Evolutionary conservation across 208 protist genomes (phyloP), one percentile per base, ranked within the genome.

Genomic region (Crithidia fasciculata): DNA sequence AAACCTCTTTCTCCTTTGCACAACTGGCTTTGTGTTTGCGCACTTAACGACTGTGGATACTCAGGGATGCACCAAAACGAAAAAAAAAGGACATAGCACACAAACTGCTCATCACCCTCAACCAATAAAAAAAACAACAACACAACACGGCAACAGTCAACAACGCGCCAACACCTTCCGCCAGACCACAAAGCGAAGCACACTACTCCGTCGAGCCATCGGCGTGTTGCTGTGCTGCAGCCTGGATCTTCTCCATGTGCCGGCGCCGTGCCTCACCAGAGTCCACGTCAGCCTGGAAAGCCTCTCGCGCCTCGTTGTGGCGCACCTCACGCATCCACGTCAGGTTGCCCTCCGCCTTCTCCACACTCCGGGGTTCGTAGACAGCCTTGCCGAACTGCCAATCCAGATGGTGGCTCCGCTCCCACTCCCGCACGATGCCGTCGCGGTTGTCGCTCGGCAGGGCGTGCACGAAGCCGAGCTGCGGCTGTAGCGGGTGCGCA

Each of bases 371-470:
- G 28, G 94, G 91, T 44, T 68, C 63, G 77, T 96, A 97, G 2
- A 96, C 89, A 39, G 94, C 94, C 50, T 95, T 95, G 55, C 94
- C 94, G 63, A 97, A 97, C 80, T 97, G 94, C 90, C 90, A 96
- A 69, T 97, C 90, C 0, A 96, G 73, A 80, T 96, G 90, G 63
- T 95, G 90, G 81, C 91, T 86, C 28, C 90, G 84, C 80, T 95
- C 91, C 94, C 94, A 97, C 78, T 95, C 91, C 59, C 82, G 87
- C 77, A 95, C 79, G 8, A 96, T 59, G 18, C 47, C 63, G 54
- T 96, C 90, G 13, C 91, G 85, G 60, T 85, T 87, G 82, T 96
- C 90, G 10, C 81, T 88, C 0, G 94, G 94, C 36, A 97, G 74
- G 9, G 91, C 94, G 62, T 96, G 92, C 58, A 81, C 72, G 72